phyloP scores from a whole-genome alignment of 2,329 filamentous ascomycete species.

The Exophiala oligosperma region DNA sequence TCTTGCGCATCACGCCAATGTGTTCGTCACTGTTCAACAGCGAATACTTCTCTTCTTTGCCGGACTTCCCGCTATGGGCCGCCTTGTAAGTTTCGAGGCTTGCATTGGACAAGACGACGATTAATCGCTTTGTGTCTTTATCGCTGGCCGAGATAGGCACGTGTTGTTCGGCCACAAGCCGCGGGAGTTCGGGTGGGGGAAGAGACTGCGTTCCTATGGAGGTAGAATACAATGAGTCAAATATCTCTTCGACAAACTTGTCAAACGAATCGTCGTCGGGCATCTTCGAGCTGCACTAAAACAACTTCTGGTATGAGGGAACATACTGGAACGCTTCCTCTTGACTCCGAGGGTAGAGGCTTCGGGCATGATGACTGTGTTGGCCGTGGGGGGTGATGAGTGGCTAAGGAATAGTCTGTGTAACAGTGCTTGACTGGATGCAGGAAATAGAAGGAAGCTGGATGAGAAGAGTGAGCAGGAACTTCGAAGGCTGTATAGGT shows the following conservation, averaged over 20 bases:
- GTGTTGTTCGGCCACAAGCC: constrained; percentile 91
- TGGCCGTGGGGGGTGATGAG: not conserved
- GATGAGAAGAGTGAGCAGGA: too few species aligned
- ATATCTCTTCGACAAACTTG: not conserved
- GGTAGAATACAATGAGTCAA: constrained; percentile 4
- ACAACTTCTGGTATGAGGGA: not conserved
- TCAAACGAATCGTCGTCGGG: not conserved
- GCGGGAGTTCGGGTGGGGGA: constrained; percentile 84
- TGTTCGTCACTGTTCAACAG: constrained; percentile 98
- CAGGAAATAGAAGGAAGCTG: too few species aligned
- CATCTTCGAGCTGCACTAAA: not conserved
- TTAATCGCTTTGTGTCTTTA: constrained; percentile 86
- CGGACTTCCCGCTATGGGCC: constrained; percentile 66
- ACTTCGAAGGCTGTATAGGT: too few species aligned
- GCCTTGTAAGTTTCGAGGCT: constrained; percentile 98
- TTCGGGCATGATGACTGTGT: constrained; percentile 11
- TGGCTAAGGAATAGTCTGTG: too few species aligned
- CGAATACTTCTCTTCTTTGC: constrained; percentile 92
- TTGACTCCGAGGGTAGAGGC: constrained; percentile 15
- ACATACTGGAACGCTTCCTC: constrained; percentile 27
- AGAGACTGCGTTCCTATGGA: constrained; percentile 85
- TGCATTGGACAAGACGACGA: constrained; percentile 95
- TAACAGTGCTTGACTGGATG: too few species aligned
- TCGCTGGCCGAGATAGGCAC: constrained; percentile 79
- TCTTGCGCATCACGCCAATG: constrained; percentile 98